Percentiles rank a stretch among this genome's conserved stretches.
These are phyloP conservation scores for Pichia paraexigua DNA, from an alignment of 805 yeast genomes.

Conservation along the genomic window DNA sequence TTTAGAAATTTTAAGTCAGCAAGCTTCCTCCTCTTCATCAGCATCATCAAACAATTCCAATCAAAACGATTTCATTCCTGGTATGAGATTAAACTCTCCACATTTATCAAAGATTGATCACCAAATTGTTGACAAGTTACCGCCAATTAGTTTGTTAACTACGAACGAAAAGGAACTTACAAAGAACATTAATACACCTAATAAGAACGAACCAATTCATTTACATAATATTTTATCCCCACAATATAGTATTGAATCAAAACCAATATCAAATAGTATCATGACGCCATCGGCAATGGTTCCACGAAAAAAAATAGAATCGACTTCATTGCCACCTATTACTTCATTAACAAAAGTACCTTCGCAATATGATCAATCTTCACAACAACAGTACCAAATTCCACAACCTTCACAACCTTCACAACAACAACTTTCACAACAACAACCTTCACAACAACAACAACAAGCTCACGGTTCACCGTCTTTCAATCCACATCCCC, in stretches of 20 bases:
- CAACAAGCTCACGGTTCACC: not conserved
- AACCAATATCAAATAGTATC: conserved; percentile 1
- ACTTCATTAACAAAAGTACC: not conserved
- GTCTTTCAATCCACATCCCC: not conserved
- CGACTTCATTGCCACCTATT: not conserved
- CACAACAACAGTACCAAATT: conserved; percentile 2
- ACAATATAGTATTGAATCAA: not conserved
- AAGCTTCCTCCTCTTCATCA: conserved; percentile 13
- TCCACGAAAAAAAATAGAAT: not conserved
- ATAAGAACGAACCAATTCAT: conserved; percentile 9
- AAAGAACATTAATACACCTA: conserved; percentile 4
- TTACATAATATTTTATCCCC: conserved; percentile 12
- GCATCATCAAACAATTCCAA: conserved; percentile 9
- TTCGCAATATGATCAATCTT: not conserved
- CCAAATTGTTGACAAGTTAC: conserved; percentile 15
- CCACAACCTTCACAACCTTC: conserved; percentile 8
- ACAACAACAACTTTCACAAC: conserved; percentile 8
- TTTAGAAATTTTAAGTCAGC: conserved; percentile 32
- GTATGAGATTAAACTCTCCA: conserved; percentile 26
- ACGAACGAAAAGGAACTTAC: not conserved
- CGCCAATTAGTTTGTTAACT: conserved; percentile 20
- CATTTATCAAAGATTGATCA: not conserved
- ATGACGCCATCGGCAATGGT: not conserved
- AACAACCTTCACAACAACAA: conserved; percentile 11
- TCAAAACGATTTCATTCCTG: conserved; percentile 24